phyloP scores from a whole-genome alignment of 495 filamentous ascomycete species.

The Penicillium ochrochloron region DNA sequence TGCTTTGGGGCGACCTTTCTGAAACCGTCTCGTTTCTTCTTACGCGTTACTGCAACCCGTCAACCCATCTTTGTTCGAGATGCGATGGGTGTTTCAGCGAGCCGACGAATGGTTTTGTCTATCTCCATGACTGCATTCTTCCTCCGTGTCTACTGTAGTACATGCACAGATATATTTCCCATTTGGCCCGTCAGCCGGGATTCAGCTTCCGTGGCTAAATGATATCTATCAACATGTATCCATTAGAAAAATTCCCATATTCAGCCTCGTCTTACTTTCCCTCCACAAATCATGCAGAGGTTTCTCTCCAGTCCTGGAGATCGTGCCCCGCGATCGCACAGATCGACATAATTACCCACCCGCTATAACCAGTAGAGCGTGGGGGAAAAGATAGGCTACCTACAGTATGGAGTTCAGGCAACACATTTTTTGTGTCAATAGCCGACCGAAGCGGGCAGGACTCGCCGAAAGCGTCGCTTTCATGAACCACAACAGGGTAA shows the following conservation, averaged over 20 bases:
- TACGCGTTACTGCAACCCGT: not conserved
- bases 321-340: conserved; percentile 17
- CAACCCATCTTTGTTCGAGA: not conserved
- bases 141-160: not conserved
- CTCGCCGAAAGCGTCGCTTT: conserved; percentile 3
- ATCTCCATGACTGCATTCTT: not conserved
- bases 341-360: conserved; percentile 19
- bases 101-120: not conserved
- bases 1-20: not conserved
- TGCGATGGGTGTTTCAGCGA: not conserved
- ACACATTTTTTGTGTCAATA: not conserved
- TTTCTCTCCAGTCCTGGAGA: conserved; percentile 14
- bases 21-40: not conserved
- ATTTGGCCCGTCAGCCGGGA: conserved; percentile 2
- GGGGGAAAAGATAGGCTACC: conserved; percentile 10
- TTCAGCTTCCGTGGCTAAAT: conserved; percentile 2
- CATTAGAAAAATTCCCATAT: not conserved
- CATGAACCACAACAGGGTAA: not conserved
- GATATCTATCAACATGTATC: not conserved
- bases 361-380: conserved; percentile 23
- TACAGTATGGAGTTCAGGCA: no score
- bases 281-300: conserved; percentile 7
- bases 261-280: conserved; percentile 13
- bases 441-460: not conserved
- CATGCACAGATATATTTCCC: not conserved